These are phyloP conservation scores for Lachancea sp. DNA, from an alignment of 805 yeast species.

Conservation along the genomic window DNA sequence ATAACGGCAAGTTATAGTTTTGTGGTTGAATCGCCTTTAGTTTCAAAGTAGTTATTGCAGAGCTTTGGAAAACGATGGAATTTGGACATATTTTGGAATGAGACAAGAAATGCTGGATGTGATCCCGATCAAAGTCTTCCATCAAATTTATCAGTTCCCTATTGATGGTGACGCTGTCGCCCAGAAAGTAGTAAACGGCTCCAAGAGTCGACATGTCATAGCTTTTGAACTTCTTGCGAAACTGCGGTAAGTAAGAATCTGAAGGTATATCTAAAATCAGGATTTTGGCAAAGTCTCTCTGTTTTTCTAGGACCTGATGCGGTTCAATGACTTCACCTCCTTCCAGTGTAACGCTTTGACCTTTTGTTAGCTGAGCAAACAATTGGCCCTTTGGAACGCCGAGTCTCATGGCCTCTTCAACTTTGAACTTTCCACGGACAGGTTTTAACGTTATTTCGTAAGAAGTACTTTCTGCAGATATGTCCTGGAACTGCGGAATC, in stretches of 20 bases:
- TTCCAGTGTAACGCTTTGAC: conserved; percentile 48
- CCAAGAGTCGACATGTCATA: conserved; percentile 30
- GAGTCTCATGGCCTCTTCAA: conserved; percentile 54
- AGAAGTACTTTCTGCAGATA: conserved; percentile 41
- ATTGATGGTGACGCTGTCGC: conserved; percentile 45
- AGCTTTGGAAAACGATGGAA: conserved; percentile 49
- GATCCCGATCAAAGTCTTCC: conserved; percentile 41
- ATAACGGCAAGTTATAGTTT: conserved; percentile 36
- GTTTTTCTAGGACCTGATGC: conserved; percentile 63
- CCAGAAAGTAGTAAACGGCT: conserved; percentile 72
- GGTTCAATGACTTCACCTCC: conserved; percentile 58
- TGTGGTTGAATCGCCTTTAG: conserved; percentile 47
- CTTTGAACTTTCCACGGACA: conserved; percentile 69
- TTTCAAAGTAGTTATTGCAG: conserved; percentile 49
- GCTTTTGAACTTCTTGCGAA: conserved; percentile 25
- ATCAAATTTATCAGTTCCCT: conserved; percentile 45
- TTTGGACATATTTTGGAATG: conserved; percentile 63
- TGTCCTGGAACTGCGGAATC: conserved; percentile 23
- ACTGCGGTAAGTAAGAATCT: conserved; percentile 36
- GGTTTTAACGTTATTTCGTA: conserved; percentile 65
- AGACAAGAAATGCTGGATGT: conserved; percentile 60
- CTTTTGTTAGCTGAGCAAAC: conserved; percentile 54
- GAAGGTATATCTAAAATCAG: conserved; percentile 71
- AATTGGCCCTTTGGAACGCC: conserved; percentile 63
- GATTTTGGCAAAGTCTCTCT: conserved; percentile 51